Evolutionary conservation across 83 land plant species (phyloP).

Genomic region (Diphasiastrum complanatum): DNA sequence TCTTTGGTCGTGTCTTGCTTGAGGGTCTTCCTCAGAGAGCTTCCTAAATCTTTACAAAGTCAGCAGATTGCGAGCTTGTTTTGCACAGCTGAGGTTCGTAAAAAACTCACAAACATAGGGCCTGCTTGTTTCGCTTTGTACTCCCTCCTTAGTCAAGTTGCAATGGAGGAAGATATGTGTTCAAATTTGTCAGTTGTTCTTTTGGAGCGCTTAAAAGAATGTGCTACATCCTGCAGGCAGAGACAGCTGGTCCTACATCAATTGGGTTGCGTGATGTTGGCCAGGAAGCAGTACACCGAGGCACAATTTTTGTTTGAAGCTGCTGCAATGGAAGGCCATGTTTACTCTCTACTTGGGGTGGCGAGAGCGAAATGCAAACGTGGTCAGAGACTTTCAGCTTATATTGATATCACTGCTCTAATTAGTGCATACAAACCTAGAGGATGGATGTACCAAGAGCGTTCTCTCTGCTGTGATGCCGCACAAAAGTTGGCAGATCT

Average conservation of each 20-base stretch:
- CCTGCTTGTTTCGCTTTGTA: slow-evolving; percentile 78
- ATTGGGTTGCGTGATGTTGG: slow-evolving; percentile 84
- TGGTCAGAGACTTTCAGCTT: slow-evolving; percentile 66
- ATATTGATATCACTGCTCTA: slow-evolving; percentile 43
- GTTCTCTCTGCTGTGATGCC: slow-evolving; percentile 65
- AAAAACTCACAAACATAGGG: slow-evolving; percentile 48
- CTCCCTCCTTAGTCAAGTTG: slow-evolving; percentile 70
- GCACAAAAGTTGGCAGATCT: slow-evolving; percentile 69
- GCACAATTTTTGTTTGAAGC: slow-evolving; percentile 74
- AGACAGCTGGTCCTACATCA: slow-evolving; percentile 75
- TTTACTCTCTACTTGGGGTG: slow-evolving; percentile 76
- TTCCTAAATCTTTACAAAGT: slow-evolving; percentile 54
- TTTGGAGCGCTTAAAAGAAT: slow-evolving; percentile 60
- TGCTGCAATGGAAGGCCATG: slow-evolving; percentile 75
- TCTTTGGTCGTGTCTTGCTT: slow-evolving; percentile 80
- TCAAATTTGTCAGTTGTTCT: slow-evolving; percentile 67
- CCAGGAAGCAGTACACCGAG: slow-evolving; percentile 65
- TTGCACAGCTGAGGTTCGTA: slow-evolving; percentile 55
- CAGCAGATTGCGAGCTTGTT: slow-evolving; percentile 47
- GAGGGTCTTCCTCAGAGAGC: slow-evolving; percentile 71
- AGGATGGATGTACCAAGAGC: slow-evolving; percentile 96
- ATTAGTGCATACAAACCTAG: slow-evolving; percentile 42
- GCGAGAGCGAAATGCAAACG: slow-evolving; percentile 70
- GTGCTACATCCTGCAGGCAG: slow-evolving; percentile 66
- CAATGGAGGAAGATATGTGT: slow-evolving; percentile 76